Conservation (phyloP, 2,329 filamentous ascomycete species). For the Aureobasidium pullulans region DNA sequence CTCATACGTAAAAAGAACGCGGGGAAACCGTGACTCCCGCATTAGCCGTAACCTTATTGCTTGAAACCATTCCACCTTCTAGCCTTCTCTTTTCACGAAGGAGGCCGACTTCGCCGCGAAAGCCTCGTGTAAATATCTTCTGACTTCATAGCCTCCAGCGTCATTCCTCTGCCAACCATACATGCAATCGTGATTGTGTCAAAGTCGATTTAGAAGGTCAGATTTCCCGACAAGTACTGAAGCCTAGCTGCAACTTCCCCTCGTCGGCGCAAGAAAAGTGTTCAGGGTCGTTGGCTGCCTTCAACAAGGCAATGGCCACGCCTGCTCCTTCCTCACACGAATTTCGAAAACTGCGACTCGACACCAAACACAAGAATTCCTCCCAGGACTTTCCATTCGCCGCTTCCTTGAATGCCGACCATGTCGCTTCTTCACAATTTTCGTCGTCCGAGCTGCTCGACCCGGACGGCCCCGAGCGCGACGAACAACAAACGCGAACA, state of each 20-base stretch:
- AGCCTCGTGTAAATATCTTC: neutral
- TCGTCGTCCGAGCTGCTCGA: neutral
- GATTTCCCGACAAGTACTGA: neutral
- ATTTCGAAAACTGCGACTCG: slow-evolving; percentile 11
- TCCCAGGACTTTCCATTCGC: slow-evolving; percentile 4
- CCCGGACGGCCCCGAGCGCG: neutral
- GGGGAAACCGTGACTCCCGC: slow-evolving; percentile 4
- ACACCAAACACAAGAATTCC: slow-evolving; percentile 1
- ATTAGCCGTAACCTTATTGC: neutral
- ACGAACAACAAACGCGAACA: slow-evolving; percentile 7
- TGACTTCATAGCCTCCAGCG: neutral
- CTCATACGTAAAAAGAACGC: neutral
- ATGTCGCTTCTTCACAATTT: slow-evolving; percentile 9
- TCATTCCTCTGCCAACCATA: neutral
- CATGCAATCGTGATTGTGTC: neutral
- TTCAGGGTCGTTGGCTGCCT: neutral
- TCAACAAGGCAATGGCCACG: slow-evolving; percentile 5
- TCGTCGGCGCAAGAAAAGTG: neutral
- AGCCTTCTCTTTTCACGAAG: neutral
- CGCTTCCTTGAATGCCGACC: slow-evolving; percentile 1
- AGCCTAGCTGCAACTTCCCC: neutral
- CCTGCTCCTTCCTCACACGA: neutral
- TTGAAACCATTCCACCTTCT: slow-evolving; percentile 4
- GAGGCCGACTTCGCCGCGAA: neutral
- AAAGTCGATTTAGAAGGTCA: neutral